Conservation (phyloP, 1,139 yeast species). For the Scheffersomyces quercinus region DNA sequence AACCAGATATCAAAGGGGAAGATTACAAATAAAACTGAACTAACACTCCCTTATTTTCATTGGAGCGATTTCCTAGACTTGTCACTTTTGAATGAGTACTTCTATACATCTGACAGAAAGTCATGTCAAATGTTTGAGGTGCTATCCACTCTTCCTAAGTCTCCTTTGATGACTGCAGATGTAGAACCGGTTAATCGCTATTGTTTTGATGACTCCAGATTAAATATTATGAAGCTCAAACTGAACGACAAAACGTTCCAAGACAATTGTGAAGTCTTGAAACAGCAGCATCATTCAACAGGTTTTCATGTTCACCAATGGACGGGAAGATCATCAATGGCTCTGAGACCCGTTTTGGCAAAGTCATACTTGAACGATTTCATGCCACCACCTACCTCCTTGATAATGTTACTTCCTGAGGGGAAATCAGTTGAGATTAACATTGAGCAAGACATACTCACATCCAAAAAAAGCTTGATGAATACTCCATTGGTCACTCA, state of each 20-base stretch:
- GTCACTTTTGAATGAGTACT: slow-evolving; percentile 22
- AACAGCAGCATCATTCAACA: slow-evolving; percentile 12
- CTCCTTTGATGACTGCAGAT: neutral
- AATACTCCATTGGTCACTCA: slow-evolving; percentile 3
- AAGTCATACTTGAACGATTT: slow-evolving; percentile 44
- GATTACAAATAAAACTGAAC: slow-evolving; percentile 1
- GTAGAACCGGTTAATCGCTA: slow-evolving; percentile 9
- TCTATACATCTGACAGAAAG: slow-evolving; percentile 15
- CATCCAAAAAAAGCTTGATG: slow-evolving; percentile 6
- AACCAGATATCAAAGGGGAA: slow-evolving; percentile 1
- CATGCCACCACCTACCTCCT: slow-evolving; percentile 43
- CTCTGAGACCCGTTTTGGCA: slow-evolving; percentile 30
- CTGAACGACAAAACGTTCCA: slow-evolving; percentile 1
- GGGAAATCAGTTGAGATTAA: slow-evolving; percentile 9
- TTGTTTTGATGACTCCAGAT: slow-evolving; percentile 31
- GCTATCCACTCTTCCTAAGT: slow-evolving; percentile 11
- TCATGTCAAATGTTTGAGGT: slow-evolving; percentile 25
- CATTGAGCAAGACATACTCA: slow-evolving; percentile 11
- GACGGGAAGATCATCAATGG: slow-evolving; percentile 32
- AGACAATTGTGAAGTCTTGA: slow-evolving; percentile 8
- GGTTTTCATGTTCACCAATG: slow-evolving; percentile 42
- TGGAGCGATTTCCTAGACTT: slow-evolving; percentile 40
- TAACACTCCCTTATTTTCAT: slow-evolving; percentile 29
- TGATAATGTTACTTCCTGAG: slow-evolving; percentile 29
- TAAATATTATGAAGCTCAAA: slow-evolving; percentile 10